A percentile compares a stretch with the other conserved stretches of the same genome.
These are phyloP conservation scores for Ceratobasidium sp. DNA, from an alignment of 1,284 basidiomycete genomes.

Conservation along the genomic window DNA sequence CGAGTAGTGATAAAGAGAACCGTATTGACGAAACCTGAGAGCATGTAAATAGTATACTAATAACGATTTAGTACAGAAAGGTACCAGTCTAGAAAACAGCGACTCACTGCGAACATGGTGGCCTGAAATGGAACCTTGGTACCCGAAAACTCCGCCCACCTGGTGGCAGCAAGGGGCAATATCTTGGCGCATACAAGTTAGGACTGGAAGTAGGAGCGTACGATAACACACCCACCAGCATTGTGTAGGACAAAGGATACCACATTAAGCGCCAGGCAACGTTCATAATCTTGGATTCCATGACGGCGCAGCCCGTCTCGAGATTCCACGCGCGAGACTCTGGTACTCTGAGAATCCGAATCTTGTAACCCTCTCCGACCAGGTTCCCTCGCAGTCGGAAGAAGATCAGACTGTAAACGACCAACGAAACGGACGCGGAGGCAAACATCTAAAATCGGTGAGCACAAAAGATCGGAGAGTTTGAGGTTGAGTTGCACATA, in stretches of 20 bases:
- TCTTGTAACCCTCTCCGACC: constrained; percentile 57
- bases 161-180: constrained; percentile 20
- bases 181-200: constrained; percentile 13
- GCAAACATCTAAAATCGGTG: constrained; percentile 56
- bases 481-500: constrained; percentile 7
- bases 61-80: background rate
- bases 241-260: constrained; percentile 55
- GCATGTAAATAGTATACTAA: constrained; percentile 53
- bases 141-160: constrained; percentile 45
- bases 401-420: constrained; percentile 59
- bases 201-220: background rate
- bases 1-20: constrained; percentile 58
- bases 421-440: constrained; percentile 56
- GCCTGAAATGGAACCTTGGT: constrained; percentile 54
- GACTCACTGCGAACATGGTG: constrained; percentile 55
- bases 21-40: constrained; percentile 59
- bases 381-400: constrained; percentile 60
- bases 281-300: constrained; percentile 30
- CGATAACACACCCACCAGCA: constrained; percentile 45
- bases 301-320: constrained; percentile 48
- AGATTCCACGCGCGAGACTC: constrained; percentile 41
- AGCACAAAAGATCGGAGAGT: background rate
- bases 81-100: constrained; percentile 50
- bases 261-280: constrained; percentile 50
- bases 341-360: constrained; percentile 52